Evolutionary conservation across 129 eudicot species (phyloP).

Genomic region (Saussurea involucrata): DNA sequence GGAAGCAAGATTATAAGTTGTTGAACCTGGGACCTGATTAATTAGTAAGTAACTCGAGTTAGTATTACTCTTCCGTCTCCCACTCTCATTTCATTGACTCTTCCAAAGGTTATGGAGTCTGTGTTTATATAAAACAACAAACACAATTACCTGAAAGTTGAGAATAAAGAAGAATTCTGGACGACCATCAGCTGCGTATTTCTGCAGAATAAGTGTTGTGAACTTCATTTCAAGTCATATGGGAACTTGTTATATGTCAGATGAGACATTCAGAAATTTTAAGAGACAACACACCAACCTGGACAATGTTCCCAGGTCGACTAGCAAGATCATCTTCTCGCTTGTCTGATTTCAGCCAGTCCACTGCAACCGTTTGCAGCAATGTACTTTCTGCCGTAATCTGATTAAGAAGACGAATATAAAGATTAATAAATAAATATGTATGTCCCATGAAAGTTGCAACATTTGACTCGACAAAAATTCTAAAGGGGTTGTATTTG

Average conservation of each 20-base stretch:
- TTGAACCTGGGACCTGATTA: constrained; percentile 57
- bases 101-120: neutral
- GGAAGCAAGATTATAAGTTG: constrained; percentile 47
- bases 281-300: constrained; percentile 31
- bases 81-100: neutral
- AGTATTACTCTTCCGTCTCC: neutral
- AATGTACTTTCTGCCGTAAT: constrained; percentile 49
- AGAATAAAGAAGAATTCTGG: constrained; percentile 62
- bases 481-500: neutral
- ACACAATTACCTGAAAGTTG: constrained; percentile 53
- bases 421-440: neutral
- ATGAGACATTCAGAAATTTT: neutral
- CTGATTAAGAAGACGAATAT: constrained; percentile 21
- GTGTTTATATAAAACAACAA: neutral
- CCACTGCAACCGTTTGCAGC: constrained; percentile 59
- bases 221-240: neutral
- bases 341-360: constrained; percentile 65
- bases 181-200: constrained; percentile 60
- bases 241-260: neutral
- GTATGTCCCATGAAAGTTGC: neutral
- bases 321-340: constrained; percentile 70
- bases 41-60: neutral
- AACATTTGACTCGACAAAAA: neutral
- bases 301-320: constrained; percentile 67
- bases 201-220: constrained; percentile 35